phyloP scores from a whole-genome alignment of 202 grass and related monocot genomes.

The Eragrostis tef region DNA sequence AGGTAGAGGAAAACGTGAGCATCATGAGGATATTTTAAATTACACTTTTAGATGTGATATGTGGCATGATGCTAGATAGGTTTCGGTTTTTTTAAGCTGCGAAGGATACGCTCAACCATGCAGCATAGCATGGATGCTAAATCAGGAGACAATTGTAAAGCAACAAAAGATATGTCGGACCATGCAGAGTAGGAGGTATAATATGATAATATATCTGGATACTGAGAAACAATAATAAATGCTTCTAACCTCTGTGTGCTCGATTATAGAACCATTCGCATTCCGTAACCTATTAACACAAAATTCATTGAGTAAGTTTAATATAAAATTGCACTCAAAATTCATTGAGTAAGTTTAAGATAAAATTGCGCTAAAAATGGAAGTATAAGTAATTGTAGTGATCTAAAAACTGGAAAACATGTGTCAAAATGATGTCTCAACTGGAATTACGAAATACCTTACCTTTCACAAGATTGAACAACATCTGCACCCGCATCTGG shows the following conservation, averaged over 20 bases:
- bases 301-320: neutral
- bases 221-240: conserved; percentile 41
- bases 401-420: conserved; percentile 4
- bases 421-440: neutral
- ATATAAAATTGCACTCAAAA: neutral
- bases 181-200: too few relatives aligned
- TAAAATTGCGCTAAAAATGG: too few relatives aligned
- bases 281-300: conserved; percentile 37
- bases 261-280: conserved; percentile 61
- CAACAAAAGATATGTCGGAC: too few relatives aligned
- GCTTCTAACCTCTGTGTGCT: conserved; percentile 68
- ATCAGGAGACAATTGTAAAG: too few relatives aligned
- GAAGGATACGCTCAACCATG: too few relatives aligned
- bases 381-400: neutral
- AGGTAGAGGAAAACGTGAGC: conserved; percentile 27
- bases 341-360: too few relatives aligned
- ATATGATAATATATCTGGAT: too few relatives aligned
- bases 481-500: conserved; percentile 71
- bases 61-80: too few relatives aligned
- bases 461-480: conserved; percentile 81
- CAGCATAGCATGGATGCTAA: too few relatives aligned
- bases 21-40: conserved; percentile 24
- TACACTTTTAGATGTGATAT: too few relatives aligned
- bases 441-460: neutral
- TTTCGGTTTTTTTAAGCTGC: too few relatives aligned